Evolutionary conservation across 805 yeast genomes (phyloP), one percentile per base, ranked within the genome.

Genomic region (Yamadazyma tumulicola): DNA sequence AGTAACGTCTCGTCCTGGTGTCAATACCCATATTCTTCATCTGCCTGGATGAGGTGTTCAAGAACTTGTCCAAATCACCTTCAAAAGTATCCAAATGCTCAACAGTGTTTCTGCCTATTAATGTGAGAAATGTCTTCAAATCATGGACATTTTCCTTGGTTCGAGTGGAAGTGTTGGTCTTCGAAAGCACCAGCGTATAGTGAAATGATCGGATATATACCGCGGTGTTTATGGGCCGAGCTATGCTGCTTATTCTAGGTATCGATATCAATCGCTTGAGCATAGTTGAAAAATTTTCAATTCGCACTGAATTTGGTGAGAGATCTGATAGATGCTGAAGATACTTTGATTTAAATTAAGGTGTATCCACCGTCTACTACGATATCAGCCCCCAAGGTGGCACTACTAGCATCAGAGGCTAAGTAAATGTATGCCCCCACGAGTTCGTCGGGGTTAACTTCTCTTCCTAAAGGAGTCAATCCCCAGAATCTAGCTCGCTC

Each of bases 11-110:
- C 29, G 80, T 72, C 29, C 77, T 69, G 2, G 78, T 71, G 37
- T 85, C 91, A 21, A 91, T 67, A 12, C 97, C 97, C 55, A 77
- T 70, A 31, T 75, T 77, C 55, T 85, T 87, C 74, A 91, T 62
- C 15, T 66, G 62, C 34, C 55, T 49, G 3, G 86, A 71, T 15
- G 70, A 52, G 42, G 79, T 68, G 19, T 55, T 57, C 62, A 86
- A 80, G 38, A 91, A 72, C 45, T 75, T 70, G 8, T 76, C 69
- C 46, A 83, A 72, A 46, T 69, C 72, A 16, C 57, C 57, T 45
- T 79, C 93, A 44, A 87, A 81, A 7, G 68, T 52, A 27, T 81
- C 94, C 4, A 67, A 62, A 47, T 80, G 79, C 53, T 88, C 95
- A 16, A 62, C 47, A 43, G 79, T 66, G 40, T 77, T 74, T 44